Evolutionary conservation across 768 basidiomycete genomes (phyloP).

Genomic region (Mycena indigotica): DNA sequence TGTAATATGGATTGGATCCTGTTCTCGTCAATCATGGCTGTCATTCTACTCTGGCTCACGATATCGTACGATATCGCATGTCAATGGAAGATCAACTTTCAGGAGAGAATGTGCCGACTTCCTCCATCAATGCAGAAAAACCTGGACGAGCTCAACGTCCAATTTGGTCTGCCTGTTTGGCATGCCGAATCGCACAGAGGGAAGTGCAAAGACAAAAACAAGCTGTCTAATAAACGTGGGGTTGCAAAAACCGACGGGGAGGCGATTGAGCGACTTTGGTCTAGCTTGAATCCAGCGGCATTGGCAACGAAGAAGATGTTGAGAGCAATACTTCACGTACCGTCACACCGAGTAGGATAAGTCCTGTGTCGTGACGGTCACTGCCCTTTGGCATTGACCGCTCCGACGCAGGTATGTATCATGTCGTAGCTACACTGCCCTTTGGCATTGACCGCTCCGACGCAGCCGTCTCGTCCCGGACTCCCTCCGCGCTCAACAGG

Average conservation of each 20-base stretch:
- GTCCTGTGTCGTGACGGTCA: too few relatives aligned
- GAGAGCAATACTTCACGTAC: too few relatives aligned
- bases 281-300: conserved; percentile 23
- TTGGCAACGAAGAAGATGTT: conserved; percentile 27
- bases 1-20: conserved; percentile 28
- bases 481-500: too few relatives aligned
- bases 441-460: too few relatives aligned
- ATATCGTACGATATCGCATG: conserved; percentile 29
- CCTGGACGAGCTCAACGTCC: background rate
- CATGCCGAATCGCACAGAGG: conserved; percentile 17
- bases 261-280: conserved; percentile 30
- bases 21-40: conserved; percentile 12
- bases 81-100: conserved; percentile 7
- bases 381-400: too few relatives aligned
- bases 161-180: too few relatives aligned
- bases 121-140: background rate
- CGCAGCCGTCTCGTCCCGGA: too few relatives aligned
- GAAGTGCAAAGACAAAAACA: conserved; percentile 8
- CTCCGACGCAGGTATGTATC: too few relatives aligned
- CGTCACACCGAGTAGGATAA: too few relatives aligned
- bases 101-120: background rate
- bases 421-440: too few relatives aligned
- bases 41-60: background rate
- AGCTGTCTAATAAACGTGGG: conserved; percentile 12
- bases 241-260: conserved; percentile 13